Percentiles rank a stretch among this genome's conserved stretches.
Conservation (phyloP, 805 yeast genomes). For the Lipomyces anomalus region DNA sequence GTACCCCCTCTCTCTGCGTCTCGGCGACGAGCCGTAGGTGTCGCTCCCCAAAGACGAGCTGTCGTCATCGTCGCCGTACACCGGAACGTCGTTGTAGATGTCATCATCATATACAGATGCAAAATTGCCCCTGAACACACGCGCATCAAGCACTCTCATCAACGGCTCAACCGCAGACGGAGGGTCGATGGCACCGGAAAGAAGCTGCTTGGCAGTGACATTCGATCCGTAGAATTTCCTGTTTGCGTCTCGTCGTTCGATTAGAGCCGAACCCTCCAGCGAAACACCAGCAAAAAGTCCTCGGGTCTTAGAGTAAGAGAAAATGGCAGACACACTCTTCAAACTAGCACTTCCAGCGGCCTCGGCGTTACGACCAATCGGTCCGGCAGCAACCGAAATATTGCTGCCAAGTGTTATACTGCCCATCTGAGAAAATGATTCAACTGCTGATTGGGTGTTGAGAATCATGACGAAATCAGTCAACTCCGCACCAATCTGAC, state of each 20-base stretch:
- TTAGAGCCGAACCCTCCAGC: slow-evolving; percentile 88
- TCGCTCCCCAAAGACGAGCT: slow-evolving; percentile 11
- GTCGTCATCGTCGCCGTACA: slow-evolving; percentile 34
- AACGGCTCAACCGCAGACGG: slow-evolving; percentile 88
- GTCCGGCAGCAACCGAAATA: slow-evolving; percentile 94
- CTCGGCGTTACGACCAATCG: slow-evolving; percentile 94
- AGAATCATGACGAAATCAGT: slow-evolving; percentile 94
- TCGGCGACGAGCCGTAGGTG: not conserved
- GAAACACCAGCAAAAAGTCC: slow-evolving; percentile 98
- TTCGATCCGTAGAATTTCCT: slow-evolving; percentile 86
- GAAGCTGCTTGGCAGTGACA: slow-evolving; percentile 81
- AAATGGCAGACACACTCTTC: slow-evolving; percentile 81
- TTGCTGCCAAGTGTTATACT: slow-evolving; percentile 94
- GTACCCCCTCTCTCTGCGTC: slow-evolving; percentile 3
- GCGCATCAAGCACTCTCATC: slow-evolving; percentile 76
- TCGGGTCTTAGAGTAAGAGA: slow-evolving; percentile 90
- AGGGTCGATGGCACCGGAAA: slow-evolving; percentile 82
- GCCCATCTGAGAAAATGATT: slow-evolving; percentile 88
- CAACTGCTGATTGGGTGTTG: slow-evolving; percentile 82
- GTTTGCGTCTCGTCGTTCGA: slow-evolving; percentile 97
- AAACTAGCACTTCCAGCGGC: slow-evolving; percentile 93
- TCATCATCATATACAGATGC: slow-evolving; percentile 57
- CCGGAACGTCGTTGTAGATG: slow-evolving; percentile 71
- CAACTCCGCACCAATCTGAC: slow-evolving; percentile 92
- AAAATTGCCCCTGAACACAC: slow-evolving; percentile 61